phyloP scores from a whole-genome alignment of 306 rosid genomes.

The Hylodesmum podocarpum region DNA sequence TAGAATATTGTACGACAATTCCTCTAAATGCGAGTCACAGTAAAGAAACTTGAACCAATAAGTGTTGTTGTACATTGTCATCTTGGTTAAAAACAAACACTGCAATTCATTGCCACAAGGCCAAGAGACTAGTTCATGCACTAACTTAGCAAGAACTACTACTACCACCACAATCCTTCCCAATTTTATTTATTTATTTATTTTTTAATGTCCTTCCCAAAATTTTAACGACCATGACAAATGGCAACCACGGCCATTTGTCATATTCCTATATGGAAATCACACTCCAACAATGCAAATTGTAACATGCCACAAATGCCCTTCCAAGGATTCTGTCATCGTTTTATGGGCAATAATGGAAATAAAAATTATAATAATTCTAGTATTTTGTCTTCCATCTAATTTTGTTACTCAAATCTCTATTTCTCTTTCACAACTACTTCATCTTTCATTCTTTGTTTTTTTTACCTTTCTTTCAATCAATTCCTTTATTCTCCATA shows the following conservation, averaged over 20 bases:
- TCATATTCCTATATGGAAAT: neutral
- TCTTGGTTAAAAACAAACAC: slow-evolving; percentile 35
- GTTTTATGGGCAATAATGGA: neutral
- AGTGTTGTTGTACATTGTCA: slow-evolving; percentile 12
- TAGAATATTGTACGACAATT: slow-evolving; percentile 17
- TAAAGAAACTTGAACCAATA: neutral
- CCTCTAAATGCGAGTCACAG: neutral
- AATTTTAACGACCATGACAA: slow-evolving; percentile 14
- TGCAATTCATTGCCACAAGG: slow-evolving; percentile 31
- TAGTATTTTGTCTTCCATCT: too few species aligned
- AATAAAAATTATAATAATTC: neutral
- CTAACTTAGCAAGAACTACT: neutral
- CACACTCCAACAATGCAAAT: slow-evolving; percentile 15
- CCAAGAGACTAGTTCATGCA: neutral
- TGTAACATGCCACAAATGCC: slow-evolving; percentile 34
- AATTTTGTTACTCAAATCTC: too few species aligned
- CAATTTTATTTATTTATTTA: too few species aligned
- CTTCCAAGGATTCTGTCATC: neutral
- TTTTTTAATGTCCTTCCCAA: too few species aligned
- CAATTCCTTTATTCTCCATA: too few species aligned
- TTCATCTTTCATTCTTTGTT: too few species aligned
- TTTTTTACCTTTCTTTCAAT: too few species aligned
- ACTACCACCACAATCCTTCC: neutral
- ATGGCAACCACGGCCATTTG: neutral
- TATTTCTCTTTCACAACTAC: too few species aligned